These are phyloP conservation scores for Saturnispora sanitii DNA, from an alignment of 805 yeast species.

Conservation along the genomic window DNA sequence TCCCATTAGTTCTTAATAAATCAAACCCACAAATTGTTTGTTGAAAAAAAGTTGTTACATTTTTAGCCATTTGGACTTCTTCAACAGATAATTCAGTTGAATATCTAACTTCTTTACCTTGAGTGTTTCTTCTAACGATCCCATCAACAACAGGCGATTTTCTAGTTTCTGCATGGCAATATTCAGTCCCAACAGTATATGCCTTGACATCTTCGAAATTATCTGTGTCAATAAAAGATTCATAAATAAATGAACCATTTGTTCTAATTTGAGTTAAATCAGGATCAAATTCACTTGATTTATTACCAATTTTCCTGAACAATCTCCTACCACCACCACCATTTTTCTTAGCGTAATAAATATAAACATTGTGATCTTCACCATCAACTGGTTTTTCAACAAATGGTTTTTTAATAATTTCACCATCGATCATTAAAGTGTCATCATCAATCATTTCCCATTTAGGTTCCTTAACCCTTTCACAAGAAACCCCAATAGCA, in stretches of 20 bases:
- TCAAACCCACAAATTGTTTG: slow-evolving; percentile 98
- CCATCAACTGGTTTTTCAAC: slow-evolving; percentile 99
- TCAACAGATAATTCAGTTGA: slow-evolving; percentile 67
- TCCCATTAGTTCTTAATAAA: slow-evolving; percentile 76
- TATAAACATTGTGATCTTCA: slow-evolving; percentile 93
- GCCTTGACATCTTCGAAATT: slow-evolving; percentile 98
- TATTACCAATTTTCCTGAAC: slow-evolving; percentile 93
- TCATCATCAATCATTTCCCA: slow-evolving; percentile 90
- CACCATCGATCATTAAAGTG: slow-evolving; percentile 66
- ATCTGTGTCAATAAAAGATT: slow-evolving; percentile 94
- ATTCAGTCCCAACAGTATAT: slow-evolving; percentile 84
- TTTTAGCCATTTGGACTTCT: slow-evolving; percentile 73
- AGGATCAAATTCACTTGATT: slow-evolving; percentile 93
- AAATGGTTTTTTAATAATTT: slow-evolving; percentile 72
- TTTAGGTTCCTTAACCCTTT: slow-evolving; percentile 50
- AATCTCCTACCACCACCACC: slow-evolving; percentile 98
- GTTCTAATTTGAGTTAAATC: slow-evolving; percentile 64
- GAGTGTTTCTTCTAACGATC: slow-evolving; percentile 90
- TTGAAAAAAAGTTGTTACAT: slow-evolving; percentile 64
- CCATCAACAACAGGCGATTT: slow-evolving; percentile 99
- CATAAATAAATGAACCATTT: slow-evolving; percentile 86
- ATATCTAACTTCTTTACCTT: slow-evolving; percentile 92
- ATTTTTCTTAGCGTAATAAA: slow-evolving; percentile 74
- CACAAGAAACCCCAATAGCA: slow-evolving; percentile 48
- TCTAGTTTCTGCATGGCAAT: slow-evolving; percentile 96